Evolutionary conservation across 495 filamentous ascomycete species (phyloP), one percentile per base, ranked within the genome.

Genomic region (Schizothecium vesticola): DNA sequence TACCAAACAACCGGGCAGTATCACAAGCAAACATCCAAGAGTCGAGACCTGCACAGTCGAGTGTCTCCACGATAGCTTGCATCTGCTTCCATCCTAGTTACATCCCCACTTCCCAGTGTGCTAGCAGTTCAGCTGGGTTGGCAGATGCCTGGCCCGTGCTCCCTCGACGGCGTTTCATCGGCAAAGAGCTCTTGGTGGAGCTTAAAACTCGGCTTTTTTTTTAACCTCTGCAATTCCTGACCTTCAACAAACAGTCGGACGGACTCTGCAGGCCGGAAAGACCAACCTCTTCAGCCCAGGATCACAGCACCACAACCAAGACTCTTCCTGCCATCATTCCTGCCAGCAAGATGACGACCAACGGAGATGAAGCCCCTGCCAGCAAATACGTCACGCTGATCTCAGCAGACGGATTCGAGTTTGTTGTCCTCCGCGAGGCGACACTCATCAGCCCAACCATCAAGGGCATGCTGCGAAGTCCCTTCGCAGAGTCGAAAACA

Each of bases 381-480:
- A 81, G 77, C 74, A 87, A 91, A 69, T 97, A 91, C 71, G 88
- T 98, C 64, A 97, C 95, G 0, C 85, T 99, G 4, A 83, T 96
- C 22, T 97, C 94, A 0, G 85, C 81, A 67, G 96, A 98, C 76
- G 91, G 89, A 58, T 97, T 90, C 77, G 92, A 97, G 75, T 98
- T 94, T 75, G 86, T 96, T 60, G 80, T 97, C 43, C 88, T 89
- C 7, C 89, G 93, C 59, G 91, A 90, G 59, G 88, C 91, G 0
- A 88, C 92, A 58, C 86, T 86, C 69, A 78, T 91, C 61, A 92
- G 92, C 22, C 89, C 89, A 22, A 89, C 89, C 22, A 91, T 99
- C 72, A 88, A 86, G 68, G 85, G 88, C 72, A 97, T 97, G 93
- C 78, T 99, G 57, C 90, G 96, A 71, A 92, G 92, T 74, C 86